Base-by-base conservation (phyloP, 129 eudicot genomes). In the Centella asiatica region DNA sequence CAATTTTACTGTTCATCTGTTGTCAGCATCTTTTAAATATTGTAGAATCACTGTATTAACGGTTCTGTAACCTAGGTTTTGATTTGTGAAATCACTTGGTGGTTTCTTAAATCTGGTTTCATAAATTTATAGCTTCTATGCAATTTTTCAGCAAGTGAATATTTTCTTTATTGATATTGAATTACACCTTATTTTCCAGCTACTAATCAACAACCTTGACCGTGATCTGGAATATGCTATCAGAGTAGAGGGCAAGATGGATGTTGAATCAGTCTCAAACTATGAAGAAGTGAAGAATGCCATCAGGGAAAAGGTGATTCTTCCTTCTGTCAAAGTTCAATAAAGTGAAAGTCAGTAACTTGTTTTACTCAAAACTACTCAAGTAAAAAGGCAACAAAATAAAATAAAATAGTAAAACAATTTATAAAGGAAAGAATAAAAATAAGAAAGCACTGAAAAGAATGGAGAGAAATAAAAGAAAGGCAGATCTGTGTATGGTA, bases 241-340 rank as follows among this genome's bases (percentile, higher is more conserved):
- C 54, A 77, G 62, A 81, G 99, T 93, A 65, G 99, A 93, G 89
- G 99, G 99, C 51, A 93, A 93, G 86, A 85, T 82, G 95, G 95
- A 87, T 65, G 39, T 83, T 60, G 86, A 85, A 17, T 39, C 79
- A 31, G 95, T 93, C 45, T 62, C 79, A 47, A 93, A 93, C 69
- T 93, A 93, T 56, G 87, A 85, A 33, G 99, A 93, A 83, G 96
- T 93, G 68, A 93, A 85, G 83, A 75, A 57, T 74, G 92, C 95
- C 42, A 93, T 93, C 25, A 64, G 60, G 78, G 95, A 93, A 65
- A 88, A 93, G 96, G 99, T 93, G 72, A 53, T 42, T 40, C 40
- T 6, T 13, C 44, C 29, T 47, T 24, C 46, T 51, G 22, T 28
- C 34, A 32, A 56, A n/a, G 28, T 26, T 49, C 56, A 53, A 45